Percentiles rank a stretch among this genome's conserved stretches.
Conservation (phyloP, 345 rosid genomes). For the Citrus australasica region DNA sequence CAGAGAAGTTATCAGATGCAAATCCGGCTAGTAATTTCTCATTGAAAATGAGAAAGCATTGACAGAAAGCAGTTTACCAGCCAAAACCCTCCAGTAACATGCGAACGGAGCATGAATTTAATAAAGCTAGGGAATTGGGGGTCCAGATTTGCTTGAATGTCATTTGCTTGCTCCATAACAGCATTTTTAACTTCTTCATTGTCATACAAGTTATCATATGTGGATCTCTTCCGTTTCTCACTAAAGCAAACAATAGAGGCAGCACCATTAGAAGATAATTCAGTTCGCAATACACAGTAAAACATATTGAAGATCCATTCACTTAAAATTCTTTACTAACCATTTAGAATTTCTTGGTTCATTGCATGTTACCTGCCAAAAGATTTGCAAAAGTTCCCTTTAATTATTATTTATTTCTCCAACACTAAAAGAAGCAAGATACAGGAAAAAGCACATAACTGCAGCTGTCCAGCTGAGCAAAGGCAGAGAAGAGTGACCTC, state of each 20-base stretch:
- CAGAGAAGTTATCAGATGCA: neutral
- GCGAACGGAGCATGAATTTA: constrained; percentile 59
- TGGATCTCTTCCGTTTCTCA: constrained; percentile 32
- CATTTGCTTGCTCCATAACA: constrained; percentile 43
- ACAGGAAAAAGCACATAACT: neutral
- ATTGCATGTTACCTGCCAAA: constrained; percentile 1
- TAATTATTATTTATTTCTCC: neutral
- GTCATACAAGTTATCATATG: constrained; percentile 14
- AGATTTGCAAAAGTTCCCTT: neutral
- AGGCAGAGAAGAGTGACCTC: too few relatives aligned
- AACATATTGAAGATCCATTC: neutral
- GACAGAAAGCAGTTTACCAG: constrained; percentile 33
- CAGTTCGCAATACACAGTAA: neutral
- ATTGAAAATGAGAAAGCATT: neutral
- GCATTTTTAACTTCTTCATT: constrained; percentile 21
- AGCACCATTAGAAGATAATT: neutral
- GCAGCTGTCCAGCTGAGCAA: too few relatives aligned
- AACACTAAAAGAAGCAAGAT: neutral
- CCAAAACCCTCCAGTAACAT: constrained; percentile 62
- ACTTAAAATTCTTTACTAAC: constrained; percentile 9
- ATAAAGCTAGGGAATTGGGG: constrained; percentile 49
- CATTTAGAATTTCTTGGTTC: constrained; percentile 8
- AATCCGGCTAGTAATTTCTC: neutral
- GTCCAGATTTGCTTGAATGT: constrained; percentile 48
- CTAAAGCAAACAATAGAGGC: constrained; percentile 8